Conservation (phyloP, 371 early-diverging fungal genomes). For the Zancudomyces culisetae region DNA sequence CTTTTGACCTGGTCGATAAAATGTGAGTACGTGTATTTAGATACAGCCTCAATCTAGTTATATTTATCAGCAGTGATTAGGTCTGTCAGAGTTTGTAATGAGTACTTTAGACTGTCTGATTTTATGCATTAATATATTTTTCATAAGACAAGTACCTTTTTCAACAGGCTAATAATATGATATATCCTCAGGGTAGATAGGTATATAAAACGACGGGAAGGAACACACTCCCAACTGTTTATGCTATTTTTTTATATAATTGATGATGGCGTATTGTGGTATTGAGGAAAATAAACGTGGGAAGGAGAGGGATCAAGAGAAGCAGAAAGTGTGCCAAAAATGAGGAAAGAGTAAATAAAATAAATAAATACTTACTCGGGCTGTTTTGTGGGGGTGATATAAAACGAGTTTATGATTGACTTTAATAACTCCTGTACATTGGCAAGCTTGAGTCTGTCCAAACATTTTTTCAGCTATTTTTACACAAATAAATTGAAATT, state of each 20-base stretch:
- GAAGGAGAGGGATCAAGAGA: no score
- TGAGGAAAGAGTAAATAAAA: no score
- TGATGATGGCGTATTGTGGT: neutral
- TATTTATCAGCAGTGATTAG: neutral
- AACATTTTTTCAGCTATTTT: neutral
- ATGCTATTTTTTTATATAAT: neutral
- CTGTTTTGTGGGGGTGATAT: neutral
- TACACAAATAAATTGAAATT: neutral
- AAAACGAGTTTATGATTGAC: neutral
- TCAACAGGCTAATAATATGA: neutral
- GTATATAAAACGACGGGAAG: neutral
- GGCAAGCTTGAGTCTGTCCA: neutral
- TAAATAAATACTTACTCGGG: neutral
- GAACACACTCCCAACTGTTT: neutral
- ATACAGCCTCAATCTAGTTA: neutral
- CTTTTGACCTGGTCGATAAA: slow-evolving; percentile 1
- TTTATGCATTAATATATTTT: no score
- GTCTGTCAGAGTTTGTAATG: no score
- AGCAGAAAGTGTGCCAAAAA: no score
- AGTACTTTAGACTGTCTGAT: no score
- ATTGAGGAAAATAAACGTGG: no score
- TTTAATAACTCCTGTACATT: neutral
- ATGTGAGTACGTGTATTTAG: neutral
- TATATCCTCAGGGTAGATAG: neutral
- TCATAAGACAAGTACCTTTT: neutral